phyloP scores from a whole-genome alignment of 2,329 filamentous ascomycete species.

The Aspergillus costaricaensis region DNA sequence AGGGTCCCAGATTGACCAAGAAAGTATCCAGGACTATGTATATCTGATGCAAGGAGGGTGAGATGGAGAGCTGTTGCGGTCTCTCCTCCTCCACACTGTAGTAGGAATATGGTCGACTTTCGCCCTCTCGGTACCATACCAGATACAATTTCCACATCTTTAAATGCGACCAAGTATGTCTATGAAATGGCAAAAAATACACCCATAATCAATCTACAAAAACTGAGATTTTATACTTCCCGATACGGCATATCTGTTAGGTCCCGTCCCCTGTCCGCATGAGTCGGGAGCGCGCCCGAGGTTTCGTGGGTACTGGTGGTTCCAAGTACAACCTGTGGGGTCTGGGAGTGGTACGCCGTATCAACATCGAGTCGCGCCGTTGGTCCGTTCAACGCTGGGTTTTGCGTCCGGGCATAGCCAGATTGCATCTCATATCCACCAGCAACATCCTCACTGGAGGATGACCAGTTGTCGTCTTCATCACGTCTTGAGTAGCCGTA shows the following conservation, averaged over 20 bases:
- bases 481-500: slow-evolving; percentile 34
- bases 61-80: not conserved
- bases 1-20: not conserved
- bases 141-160: not conserved
- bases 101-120: not conserved
- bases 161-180: not conserved
- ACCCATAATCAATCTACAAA: not conserved
- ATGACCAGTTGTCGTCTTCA: slow-evolving; percentile 37
- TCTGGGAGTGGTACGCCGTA: slow-evolving; percentile 33
- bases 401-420: slow-evolving; percentile 29
- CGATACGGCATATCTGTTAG: slow-evolving; percentile 24
- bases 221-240: slow-evolving; percentile 8
- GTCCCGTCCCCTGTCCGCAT: slow-evolving; percentile 18
- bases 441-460: slow-evolving; percentile 41
- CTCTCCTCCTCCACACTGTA: not conserved
- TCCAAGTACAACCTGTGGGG: slow-evolving; percentile 13
- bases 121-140: not conserved
- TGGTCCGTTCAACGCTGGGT: slow-evolving; percentile 21
- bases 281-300: slow-evolving; percentile 13
- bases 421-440: slow-evolving; percentile 42
- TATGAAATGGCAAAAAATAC: slow-evolving; percentile 1
- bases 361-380: slow-evolving; percentile 29
- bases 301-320: slow-evolving; percentile 13
- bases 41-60: not conserved
- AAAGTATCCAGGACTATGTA: not conserved